Base-by-base conservation (phyloP, 2,329 filamentous ascomycete genomes). In the Coniochaeta hoffmannii region DNA sequence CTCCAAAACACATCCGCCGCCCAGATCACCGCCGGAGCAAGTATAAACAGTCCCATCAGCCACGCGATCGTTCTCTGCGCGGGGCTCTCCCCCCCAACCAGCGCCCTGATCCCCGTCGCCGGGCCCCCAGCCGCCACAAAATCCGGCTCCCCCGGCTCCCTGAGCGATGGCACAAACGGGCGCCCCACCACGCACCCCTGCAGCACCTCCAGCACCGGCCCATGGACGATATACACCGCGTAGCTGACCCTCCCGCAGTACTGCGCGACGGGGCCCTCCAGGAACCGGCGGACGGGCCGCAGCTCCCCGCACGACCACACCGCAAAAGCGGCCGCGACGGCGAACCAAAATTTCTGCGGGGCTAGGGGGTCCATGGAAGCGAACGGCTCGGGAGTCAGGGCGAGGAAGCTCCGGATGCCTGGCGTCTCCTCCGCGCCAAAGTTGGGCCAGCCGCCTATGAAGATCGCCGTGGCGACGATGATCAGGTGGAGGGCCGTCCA, bases 1-100 rank as follows among this genome's bases (percentile, higher is more conserved):
- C 81, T 73, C 79, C 80, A 84, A 62, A 84, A 85, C 3, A 86
- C 56, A 65, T 86, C 82, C 1, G 78, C 77, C 5, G 74, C 71
- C 75, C 80, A 85, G 6, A 85, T 69, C 0, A 77, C 70, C 1
- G 71, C 56, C 3, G 69, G 62, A 4, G 63, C 65, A 2, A 73
- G 53, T 4, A 70, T 52, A 14, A 65, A 59, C 15, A 77, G 62
- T n/a, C 74, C 74, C 2, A 73, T 24, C 5, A 71, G 50, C 65
- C 77, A 71, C 17, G 68, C 61, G 10, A 69, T 26, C 5, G 67
- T 65, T 12, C 67, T 63, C 51, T 69, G 65, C 17, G 59, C 55
- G 2, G 63, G 59, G 2, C 62, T 68, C 17, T 66, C 59, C 5
- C 65, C 62, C 34, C 67, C 68, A 32, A 69, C 59, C 59, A 65